Evolutionary conservation across 768 basidiomycete genomes (phyloP).

Genomic region (Lactarius indigo): DNA sequence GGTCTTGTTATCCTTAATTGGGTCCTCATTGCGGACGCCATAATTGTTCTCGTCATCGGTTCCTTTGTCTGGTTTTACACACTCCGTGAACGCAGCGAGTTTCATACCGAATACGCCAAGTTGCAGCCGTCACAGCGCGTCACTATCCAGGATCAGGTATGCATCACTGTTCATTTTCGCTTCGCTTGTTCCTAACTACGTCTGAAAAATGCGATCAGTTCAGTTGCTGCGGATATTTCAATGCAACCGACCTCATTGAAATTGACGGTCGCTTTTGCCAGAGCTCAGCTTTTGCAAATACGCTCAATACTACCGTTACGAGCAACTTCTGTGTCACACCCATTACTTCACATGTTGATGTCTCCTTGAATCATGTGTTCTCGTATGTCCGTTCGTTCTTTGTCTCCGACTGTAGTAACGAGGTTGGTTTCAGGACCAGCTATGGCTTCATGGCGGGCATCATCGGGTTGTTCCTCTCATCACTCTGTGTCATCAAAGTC

Average conservation of each 20-base stretch:
- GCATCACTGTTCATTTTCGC: constrained; percentile 17
- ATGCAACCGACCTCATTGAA: constrained; percentile 46
- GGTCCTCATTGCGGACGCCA: constrained; percentile 58
- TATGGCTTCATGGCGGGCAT: constrained; percentile 86
- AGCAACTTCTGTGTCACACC: constrained; percentile 69
- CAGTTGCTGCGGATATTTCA: constrained; percentile 82
- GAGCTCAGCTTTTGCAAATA: constrained; percentile 34
- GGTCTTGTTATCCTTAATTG: constrained; percentile 79
- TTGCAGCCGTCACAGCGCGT: constrained; percentile 47
- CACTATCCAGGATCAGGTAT: constrained; percentile 69
- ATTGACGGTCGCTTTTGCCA: constrained; percentile 63
- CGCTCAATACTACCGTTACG: constrained; percentile 32
- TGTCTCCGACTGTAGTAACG: not conserved
- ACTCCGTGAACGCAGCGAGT: constrained; percentile 65
- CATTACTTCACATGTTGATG: constrained; percentile 64
- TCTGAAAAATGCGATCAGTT: constrained; percentile 42
- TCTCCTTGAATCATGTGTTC: constrained; percentile 75
- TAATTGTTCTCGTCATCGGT: constrained; percentile 61
- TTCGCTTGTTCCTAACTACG: not conserved
- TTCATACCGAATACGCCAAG: constrained; percentile 52
- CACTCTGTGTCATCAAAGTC: constrained; percentile 86
- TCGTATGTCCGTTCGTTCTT: constrained; percentile 52
- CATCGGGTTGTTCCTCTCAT: constrained; percentile 69
- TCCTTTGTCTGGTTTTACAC: constrained; percentile 82
- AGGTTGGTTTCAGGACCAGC: constrained; percentile 37